A percentile compares a stretch with the other conserved stretches of the same genome.
These are phyloP conservation scores for Naegleria fowleri DNA, from an alignment of 208 protist species.

Conservation along the genomic window DNA sequence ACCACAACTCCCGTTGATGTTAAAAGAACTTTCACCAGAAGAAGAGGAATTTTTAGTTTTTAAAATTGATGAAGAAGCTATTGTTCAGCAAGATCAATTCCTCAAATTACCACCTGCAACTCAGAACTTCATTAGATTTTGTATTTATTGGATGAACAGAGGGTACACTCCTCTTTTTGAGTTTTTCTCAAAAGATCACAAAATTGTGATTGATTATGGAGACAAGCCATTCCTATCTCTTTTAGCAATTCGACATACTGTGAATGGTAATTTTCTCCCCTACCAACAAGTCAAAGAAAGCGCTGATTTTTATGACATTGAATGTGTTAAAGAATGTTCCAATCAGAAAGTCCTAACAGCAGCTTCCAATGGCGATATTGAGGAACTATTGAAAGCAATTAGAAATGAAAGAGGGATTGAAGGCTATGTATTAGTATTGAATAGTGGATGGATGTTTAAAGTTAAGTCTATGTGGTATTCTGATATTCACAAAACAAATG, in stretches of 20 bases:
- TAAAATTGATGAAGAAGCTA: neutral
- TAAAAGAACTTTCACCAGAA: neutral
- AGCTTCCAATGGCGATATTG: neutral
- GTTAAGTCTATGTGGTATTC: neutral
- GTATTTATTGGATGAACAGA: neutral
- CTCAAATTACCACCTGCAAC: neutral
- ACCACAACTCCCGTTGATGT: neutral
- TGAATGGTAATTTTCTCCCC: neutral
- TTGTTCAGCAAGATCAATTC: neutral
- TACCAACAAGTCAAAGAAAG: neutral
- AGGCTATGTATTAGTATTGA: constrained; percentile 3
- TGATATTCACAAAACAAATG: constrained; percentile 13
- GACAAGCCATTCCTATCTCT: neutral
- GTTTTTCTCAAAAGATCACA: neutral
- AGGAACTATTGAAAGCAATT: neutral
- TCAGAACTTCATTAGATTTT: neutral
- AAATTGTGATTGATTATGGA: constrained; percentile 11
- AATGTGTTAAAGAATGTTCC: neutral
- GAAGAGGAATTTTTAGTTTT: neutral
- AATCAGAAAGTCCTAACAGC: neutral
- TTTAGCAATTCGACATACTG: neutral
- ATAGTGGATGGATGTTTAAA: constrained; percentile 10
- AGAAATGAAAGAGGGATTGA: neutral
- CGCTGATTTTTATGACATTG: neutral
- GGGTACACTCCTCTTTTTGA: constrained; percentile 16